Evolutionary conservation across 805 yeast genomes (phyloP), one percentile per base, ranked within the genome.

Genomic region (Sugiyamaella chiloensis): DNA sequence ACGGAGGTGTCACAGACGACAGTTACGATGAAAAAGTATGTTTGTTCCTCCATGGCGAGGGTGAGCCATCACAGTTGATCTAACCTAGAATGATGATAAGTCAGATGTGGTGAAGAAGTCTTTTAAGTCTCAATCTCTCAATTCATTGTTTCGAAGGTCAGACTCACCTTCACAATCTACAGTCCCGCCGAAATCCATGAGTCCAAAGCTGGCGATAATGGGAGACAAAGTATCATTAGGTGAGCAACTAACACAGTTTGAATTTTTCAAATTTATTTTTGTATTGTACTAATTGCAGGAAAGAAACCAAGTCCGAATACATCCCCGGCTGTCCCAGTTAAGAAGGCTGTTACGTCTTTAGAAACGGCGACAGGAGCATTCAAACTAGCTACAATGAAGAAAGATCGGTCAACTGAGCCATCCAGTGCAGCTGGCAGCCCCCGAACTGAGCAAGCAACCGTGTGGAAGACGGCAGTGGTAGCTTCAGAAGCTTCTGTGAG

Each of bases 91-190:
- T 12, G 37, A 34, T 16, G 37, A 34, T 19, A 34, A 12, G 4
- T 5, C 37, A 12, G 37, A 34, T 16, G 20, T 34, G 16, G 37
- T 34, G 6, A 34, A 34, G 20, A 65, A 60, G 52, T 51, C 61
- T 34, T 68, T 65, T 60, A 66, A 66, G 52, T 60, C 70, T 9
- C 69, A 66, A 52, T 60, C 63, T 23, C 60, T 68, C 20, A 68
- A 65, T 51, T 52, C 59, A 24, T 52, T 67, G 39, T 67, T 68
- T 31, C 47, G 56, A 11, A 42, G 47, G 24, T 24, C 49, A 35
- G 48, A 47, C 35, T n/a, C 51, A 11, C 49, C 48, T 2, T 32
- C 47, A 12, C n/a, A n/a, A n/a, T 34, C 53, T 14, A 17, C 42
- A 2, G 41, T 24, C 19, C 49, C 49, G 11, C 39, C 49, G 1